Evolutionary conservation across 305 asterid genomes (phyloP).

Genomic region (Plantago lanceolata): DNA sequence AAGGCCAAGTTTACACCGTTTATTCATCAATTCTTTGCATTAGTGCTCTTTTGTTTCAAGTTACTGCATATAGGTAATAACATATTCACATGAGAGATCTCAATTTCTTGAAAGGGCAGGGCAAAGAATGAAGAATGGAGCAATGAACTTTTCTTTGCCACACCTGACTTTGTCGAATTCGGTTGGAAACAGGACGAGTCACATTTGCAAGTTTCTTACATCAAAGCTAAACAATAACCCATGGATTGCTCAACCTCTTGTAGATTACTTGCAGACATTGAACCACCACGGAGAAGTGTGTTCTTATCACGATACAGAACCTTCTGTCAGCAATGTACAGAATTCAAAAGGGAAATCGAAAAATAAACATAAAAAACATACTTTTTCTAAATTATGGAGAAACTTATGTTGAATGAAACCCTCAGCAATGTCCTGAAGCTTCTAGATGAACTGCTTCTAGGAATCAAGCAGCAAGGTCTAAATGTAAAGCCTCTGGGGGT

Average conservation of each 20-base stretch:
- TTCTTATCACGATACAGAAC: conserved; percentile 3
- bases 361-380: background rate
- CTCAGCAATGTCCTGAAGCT: conserved; percentile 62
- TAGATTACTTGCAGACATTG: conserved; percentile 66
- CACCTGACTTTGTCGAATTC: conserved; percentile 64
- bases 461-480: no score
- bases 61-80: no score
- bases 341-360: background rate
- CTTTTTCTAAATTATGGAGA: conserved; percentile 39
- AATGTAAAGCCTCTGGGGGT: no score
- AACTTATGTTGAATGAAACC: conserved; percentile 76
- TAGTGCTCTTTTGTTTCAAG: no score
- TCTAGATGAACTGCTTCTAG: no score
- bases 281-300: conserved; percentile 78
- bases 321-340: background rate
- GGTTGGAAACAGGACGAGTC: conserved; percentile 66
- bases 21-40: no score
- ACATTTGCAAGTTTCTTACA: conserved; percentile 64
- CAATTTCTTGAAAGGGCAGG: conserved; percentile 41
- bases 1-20: no score
- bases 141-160: conserved; percentile 63
- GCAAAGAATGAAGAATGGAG: conserved; percentile 80
- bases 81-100: conserved; percentile 3
- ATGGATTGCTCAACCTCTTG: conserved; percentile 53
- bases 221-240: conserved; percentile 46